Evolutionary conservation across 495 filamentous ascomycete genomes (phyloP).

Genomic region (Xylaria longipes): DNA sequence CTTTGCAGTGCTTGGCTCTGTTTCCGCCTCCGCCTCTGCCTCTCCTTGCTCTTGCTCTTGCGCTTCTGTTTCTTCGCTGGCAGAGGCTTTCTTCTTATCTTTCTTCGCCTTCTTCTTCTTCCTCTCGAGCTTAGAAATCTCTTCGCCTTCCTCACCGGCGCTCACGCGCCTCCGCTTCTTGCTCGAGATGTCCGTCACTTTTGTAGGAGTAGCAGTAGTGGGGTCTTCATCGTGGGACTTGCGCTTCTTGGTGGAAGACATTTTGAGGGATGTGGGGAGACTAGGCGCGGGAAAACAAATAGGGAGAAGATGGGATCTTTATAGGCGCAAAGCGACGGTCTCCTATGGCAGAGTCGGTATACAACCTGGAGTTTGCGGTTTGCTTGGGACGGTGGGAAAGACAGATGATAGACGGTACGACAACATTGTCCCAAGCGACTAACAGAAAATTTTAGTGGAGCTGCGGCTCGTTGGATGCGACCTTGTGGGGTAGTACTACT

Average conservation of each 20-base stretch:
- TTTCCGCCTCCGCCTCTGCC: slow-evolving; percentile 23
- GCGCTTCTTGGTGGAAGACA: slow-evolving; percentile 21
- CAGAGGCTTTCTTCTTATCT: slow-evolving; percentile 31
- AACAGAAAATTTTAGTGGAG: slow-evolving; percentile 29
- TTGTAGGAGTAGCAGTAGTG: not conserved
- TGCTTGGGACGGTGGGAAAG: not conserved
- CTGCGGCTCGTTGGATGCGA: slow-evolving; percentile 13
- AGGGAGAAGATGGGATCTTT: not conserved
- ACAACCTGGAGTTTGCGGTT: not conserved
- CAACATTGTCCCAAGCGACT: not conserved
- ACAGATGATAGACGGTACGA: not conserved
- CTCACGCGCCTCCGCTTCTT: slow-evolving; percentile 34
- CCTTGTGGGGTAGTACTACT: slow-evolving; percentile 21
- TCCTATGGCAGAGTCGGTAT: not conserved
- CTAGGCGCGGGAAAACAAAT: not conserved
- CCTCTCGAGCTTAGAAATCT: slow-evolving; percentile 26
- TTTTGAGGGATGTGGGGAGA: not conserved
- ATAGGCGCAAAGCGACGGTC: not conserved
- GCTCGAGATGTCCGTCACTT: not conserved
- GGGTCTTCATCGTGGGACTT: slow-evolving; percentile 9
- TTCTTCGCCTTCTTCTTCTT: slow-evolving; percentile 37
- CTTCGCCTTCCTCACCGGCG: not conserved
- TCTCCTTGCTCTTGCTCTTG: slow-evolving; percentile 6
- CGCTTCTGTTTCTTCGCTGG: not conserved
- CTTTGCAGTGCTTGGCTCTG: slow-evolving; percentile 13